Conservation (phyloP, 306 rosid species). For the Cucumis melo region DNA sequence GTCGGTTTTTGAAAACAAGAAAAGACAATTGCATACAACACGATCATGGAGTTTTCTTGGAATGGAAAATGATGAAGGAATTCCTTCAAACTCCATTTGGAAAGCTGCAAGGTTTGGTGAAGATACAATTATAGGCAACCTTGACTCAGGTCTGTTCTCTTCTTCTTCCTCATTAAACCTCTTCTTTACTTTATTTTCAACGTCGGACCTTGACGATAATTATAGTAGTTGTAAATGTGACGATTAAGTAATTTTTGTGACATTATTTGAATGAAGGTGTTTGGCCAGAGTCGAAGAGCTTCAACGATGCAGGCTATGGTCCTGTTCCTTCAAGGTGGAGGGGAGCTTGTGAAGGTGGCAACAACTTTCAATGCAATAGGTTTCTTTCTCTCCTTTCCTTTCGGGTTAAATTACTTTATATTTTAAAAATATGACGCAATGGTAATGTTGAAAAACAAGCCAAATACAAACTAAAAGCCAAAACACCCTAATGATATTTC, state of each 20-base stretch:
- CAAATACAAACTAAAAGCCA: too few relatives aligned
- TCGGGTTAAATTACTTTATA: too few relatives aligned
- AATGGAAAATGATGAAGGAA: constrained; percentile 15
- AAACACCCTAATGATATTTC: too few relatives aligned
- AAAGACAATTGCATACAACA: constrained; percentile 41
- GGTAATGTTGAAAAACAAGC: too few relatives aligned
- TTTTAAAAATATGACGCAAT: too few relatives aligned
- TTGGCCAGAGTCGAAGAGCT: background rate
- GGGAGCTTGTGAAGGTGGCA: background rate
- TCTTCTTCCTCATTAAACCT: too few relatives aligned
- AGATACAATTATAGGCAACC: constrained; percentile 50
- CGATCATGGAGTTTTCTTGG: constrained; percentile 57
- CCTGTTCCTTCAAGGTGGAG: background rate
- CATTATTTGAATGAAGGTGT: background rate
- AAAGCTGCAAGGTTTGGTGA: constrained; percentile 28
- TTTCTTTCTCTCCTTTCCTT: background rate
- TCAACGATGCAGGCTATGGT: background rate
- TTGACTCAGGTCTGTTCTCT: constrained; percentile 40
- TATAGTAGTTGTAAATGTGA: background rate
- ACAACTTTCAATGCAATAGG: background rate
- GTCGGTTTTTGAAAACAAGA: constrained; percentile 35
- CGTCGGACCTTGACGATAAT: too few relatives aligned
- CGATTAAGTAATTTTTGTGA: background rate
- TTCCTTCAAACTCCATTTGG: constrained; percentile 30
- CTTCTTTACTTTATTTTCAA: too few relatives aligned